These are phyloP conservation scores for Colletotrichum incanum DNA, from an alignment of 2,329 filamentous ascomycete species.

Conservation along the genomic window DNA sequence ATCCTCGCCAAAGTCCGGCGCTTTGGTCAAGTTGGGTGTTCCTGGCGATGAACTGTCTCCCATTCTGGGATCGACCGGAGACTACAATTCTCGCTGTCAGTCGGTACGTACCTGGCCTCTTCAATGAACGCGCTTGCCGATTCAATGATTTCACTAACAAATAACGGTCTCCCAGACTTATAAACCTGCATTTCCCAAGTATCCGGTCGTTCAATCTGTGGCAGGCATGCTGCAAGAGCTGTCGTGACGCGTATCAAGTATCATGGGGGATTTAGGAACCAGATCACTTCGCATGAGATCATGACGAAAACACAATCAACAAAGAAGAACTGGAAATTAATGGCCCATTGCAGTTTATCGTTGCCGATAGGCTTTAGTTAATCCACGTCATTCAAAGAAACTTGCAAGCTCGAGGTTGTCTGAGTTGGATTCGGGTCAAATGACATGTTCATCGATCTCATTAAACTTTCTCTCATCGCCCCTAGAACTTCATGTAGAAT, in stretches of 20 bases:
- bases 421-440: too few relatives aligned
- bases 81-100: slow-evolving; percentile 54
- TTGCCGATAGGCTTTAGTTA: too few relatives aligned
- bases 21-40: slow-evolving; percentile 53
- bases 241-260: not conserved
- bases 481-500: too few relatives aligned
- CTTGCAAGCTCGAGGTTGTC: too few relatives aligned
- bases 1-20: slow-evolving; percentile 49
- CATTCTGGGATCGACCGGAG: slow-evolving; percentile 49
- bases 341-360: too few relatives aligned
- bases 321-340: too few relatives aligned
- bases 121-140: too few relatives aligned
- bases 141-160: not conserved
- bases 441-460: too few relatives aligned
- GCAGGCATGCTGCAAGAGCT: not conserved
- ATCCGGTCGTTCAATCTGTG: slow-evolving; percentile 16
- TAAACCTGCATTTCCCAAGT: slow-evolving; percentile 14
- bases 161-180: not conserved
- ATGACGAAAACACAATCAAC: not conserved
- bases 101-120: slow-evolving; percentile 26
- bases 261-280: not conserved
- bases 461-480: not conserved
- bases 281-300: not conserved
- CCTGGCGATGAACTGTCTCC: slow-evolving; percentile 53
- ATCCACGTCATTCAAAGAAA: too few relatives aligned